Evolutionary conservation across 169 alveolate species (phyloP).

Genomic region (Eimeria maxima): DNA sequence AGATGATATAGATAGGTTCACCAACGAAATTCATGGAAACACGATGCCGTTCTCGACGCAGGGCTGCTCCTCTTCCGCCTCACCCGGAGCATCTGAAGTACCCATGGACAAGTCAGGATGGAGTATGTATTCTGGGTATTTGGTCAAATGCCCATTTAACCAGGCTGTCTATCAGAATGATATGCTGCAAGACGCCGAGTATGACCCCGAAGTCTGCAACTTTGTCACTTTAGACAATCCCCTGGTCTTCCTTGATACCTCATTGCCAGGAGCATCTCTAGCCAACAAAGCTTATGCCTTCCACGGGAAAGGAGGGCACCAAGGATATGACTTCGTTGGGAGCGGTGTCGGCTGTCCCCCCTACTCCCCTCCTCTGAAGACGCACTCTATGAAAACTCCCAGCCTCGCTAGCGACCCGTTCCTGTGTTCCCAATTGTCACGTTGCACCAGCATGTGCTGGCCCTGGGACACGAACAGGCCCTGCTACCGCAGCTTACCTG

Average conservation of each 20-base stretch:
- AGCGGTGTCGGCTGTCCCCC: constrained; percentile 85
- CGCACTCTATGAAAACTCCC: constrained; percentile 72
- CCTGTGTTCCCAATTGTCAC: constrained; percentile 73
- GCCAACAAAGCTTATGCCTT: constrained; percentile 79
- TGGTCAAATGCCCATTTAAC: constrained; percentile 82
- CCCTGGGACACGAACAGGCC: constrained; percentile 51
- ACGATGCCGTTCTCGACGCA: constrained; percentile 78
- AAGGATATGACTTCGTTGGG: constrained; percentile 82
- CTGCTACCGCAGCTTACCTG: constrained; percentile 84
- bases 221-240: constrained; percentile 78
- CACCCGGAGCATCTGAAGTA: constrained; percentile 79
- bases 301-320: constrained; percentile 85
- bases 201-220: constrained; percentile 69
- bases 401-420: constrained; percentile 75
- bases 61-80: constrained; percentile 64
- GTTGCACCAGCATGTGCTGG: constrained; percentile 85
- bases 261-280: constrained; percentile 24
- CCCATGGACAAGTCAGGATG: constrained; percentile 79
- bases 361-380: constrained; percentile 75
- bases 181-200: constrained; percentile 78
- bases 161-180: constrained; percentile 69
- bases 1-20: constrained; percentile 63
- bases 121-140: constrained; percentile 82
- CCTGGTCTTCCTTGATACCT: constrained; percentile 73
- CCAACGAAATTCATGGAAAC: constrained; percentile 82